Base-by-base conservation (phyloP, 75 land plant genomes). In the Pinus tabuliformis region DNA sequence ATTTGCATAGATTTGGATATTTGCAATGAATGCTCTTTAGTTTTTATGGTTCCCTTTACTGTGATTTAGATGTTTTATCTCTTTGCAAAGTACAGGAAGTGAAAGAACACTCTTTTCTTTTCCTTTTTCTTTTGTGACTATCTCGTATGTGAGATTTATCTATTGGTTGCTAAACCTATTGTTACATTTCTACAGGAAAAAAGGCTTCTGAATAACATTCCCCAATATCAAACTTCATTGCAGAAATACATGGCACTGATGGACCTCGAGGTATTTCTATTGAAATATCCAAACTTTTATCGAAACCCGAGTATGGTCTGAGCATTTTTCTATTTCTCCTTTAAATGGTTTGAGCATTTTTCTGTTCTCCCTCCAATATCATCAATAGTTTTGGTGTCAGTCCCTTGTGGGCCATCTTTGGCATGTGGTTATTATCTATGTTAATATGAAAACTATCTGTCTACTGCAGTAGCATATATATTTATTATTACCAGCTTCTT, bases 191-290 rank as follows among this genome's bases (percentile, higher is more conserved):
- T 26, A 13, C 86, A 95, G 98, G 94, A 75, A 61, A 86, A 88
- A 83, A 90, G 89, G 73, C 26, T 88, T 66, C 79, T 96, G 83
- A 72, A 87, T 56, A 96, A 86, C 77, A 49, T 96, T 42, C 93
- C 95, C 24, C 82, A 85, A 22, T 96, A 94, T 78, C 77, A 89
- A 78, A 81, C 87, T 80, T 93, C 99, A 3, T 72, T 96, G 70
- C 95, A 96, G 58, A 92, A 85, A 77, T 92, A 94, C 79, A 84
- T 92, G 82, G 91, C 98, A n/a, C 73, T 96, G 84, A 96, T 94
- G 98, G 99, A 92, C 75, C 89, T 94, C 80, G 85, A 90, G 93
- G 98, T 96, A 75, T 33, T 24, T 56, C 24, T 33, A 39, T 17
- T 75, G 49, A 73, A 26, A 13, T 30, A 28, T 63, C 15, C 15